Evolutionary conservation across 805 yeast species (phyloP).

Genomic region (Candida vaughaniae): DNA sequence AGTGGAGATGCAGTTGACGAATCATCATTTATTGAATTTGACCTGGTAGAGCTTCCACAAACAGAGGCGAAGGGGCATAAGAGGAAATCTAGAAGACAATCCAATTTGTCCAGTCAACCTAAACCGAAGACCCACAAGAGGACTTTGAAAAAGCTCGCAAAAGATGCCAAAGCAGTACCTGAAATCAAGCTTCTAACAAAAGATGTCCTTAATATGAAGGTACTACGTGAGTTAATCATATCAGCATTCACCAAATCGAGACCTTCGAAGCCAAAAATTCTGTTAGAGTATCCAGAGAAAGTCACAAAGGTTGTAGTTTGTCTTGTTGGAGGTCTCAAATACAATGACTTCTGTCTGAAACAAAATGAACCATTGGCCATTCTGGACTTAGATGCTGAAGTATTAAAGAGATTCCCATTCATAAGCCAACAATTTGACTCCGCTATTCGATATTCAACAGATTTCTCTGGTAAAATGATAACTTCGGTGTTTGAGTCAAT

Average conservation of each 20-base stretch:
- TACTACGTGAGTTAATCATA: conserved; percentile 1
- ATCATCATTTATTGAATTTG: too few relatives aligned
- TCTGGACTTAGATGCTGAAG: neutral
- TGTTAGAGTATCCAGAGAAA: neutral
- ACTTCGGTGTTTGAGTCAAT: too few relatives aligned
- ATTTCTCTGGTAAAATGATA: too few relatives aligned
- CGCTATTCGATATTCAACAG: too few relatives aligned
- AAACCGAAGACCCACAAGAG: conserved; percentile 10
- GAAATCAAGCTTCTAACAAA: neutral
- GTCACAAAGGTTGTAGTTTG: conserved; percentile 7
- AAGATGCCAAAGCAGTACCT: conserved; percentile 1
- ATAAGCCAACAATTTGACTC: too few relatives aligned
- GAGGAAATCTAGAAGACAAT: conserved; percentile 5
- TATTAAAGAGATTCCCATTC: neutral
- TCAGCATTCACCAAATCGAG: neutral
- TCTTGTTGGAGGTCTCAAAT: conserved; percentile 60
- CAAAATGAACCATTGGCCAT: too few relatives aligned
- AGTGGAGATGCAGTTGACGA: too few relatives aligned
- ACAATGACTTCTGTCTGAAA: conserved; percentile 8
- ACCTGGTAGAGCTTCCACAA: too few relatives aligned
- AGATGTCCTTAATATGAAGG: neutral
- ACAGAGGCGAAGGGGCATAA: conserved; percentile 3
- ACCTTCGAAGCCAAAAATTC: neutral
- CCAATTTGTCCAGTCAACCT: neutral
- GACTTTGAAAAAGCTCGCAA: conserved; percentile 5